Base-by-base conservation (phyloP, 2,329 filamentous ascomycete genomes). In the Aureobasidium musti region DNA sequence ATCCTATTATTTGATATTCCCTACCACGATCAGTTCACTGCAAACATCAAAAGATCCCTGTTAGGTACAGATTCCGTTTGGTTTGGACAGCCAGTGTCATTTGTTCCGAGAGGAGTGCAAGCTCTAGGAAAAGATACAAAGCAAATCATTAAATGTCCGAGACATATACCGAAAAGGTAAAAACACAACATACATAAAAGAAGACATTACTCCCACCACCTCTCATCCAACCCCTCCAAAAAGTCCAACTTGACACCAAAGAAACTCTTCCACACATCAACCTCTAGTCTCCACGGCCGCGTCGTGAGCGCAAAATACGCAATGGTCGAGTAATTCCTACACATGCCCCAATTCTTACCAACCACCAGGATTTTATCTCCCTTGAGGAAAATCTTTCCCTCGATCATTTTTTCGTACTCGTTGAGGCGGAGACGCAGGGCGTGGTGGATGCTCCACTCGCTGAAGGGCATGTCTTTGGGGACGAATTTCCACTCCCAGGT, bases 211-310 rank as follows among this genome's bases (percentile, higher is more conserved):
- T 60, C 54, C 75, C 71, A 81, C 79, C 79, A 81, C 65, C 71
- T 72, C 68, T 73, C 71, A 69, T 81, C 73, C 73, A 83, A 68
- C 0, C 70, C 72, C 68, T 81, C 77, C 72, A 83, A 69, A 69
- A 84, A 82, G 26, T 69, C 71, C 35, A 79, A 47, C 68, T 80
- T 79, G 0, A 84, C 80, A 71, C 82, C 80, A 7, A 83, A 73
- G 74, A 83, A 83, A 68, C 81, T 83, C 73, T 79, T 79, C 81
- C 80, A 83, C 52, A 82, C 76, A 73, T 84, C 82, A 47, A 84
- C 74, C 76, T 84, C 82, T 67, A 79, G 69, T 65, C 79, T 74
- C 81, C 81, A 83, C 17, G 82, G 81, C 70, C 77, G 77, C 8
- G 78, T 82, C 74, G 82, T 80, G 21, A 83, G 71, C n/a, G 76